A percentile compares a stretch with the other conserved stretches of the same genome.
These are phyloP conservation scores for Meyerozyma carpophila DNA, from an alignment of 1,139 yeast genomes.

Conservation along the genomic window DNA sequence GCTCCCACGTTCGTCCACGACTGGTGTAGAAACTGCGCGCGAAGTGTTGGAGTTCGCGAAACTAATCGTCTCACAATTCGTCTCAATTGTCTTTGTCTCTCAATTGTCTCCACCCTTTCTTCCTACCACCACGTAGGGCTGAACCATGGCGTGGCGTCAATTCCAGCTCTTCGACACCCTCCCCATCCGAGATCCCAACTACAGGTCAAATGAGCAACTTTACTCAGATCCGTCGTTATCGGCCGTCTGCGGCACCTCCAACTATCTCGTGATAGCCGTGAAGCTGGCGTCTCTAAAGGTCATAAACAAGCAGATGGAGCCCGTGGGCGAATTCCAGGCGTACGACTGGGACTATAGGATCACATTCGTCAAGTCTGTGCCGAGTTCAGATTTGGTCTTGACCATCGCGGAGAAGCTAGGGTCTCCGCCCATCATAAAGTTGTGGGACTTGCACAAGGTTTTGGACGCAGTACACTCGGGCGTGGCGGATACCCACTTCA, in stretches of 20 bases:
- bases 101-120: too few species aligned
- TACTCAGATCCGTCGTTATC: constrained; percentile 77
- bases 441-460: constrained; percentile 63
- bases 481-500: constrained; percentile 26
- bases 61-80: too few species aligned
- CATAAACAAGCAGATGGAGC: constrained; percentile 40
- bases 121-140: too few species aligned
- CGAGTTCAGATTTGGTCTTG: constrained; percentile 46
- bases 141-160: constrained; percentile 61
- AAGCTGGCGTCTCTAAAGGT: constrained; percentile 53
- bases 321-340: constrained; percentile 50
- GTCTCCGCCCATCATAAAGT: constrained; percentile 55
- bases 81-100: too few species aligned
- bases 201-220: constrained; percentile 55
- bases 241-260: constrained; percentile 51
- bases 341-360: constrained; percentile 63
- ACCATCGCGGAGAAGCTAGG: constrained; percentile 77
- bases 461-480: constrained; percentile 17
- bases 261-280: constrained; percentile 56
- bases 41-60: not conserved
- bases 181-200: constrained; percentile 80
- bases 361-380: constrained; percentile 47
- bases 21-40: not conserved
- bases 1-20: not conserved
- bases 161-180: constrained; percentile 81